These are phyloP conservation scores for Corinectria fuckeliana DNA, from an alignment of 2,329 filamentous ascomycete species.

Conservation along the genomic window DNA sequence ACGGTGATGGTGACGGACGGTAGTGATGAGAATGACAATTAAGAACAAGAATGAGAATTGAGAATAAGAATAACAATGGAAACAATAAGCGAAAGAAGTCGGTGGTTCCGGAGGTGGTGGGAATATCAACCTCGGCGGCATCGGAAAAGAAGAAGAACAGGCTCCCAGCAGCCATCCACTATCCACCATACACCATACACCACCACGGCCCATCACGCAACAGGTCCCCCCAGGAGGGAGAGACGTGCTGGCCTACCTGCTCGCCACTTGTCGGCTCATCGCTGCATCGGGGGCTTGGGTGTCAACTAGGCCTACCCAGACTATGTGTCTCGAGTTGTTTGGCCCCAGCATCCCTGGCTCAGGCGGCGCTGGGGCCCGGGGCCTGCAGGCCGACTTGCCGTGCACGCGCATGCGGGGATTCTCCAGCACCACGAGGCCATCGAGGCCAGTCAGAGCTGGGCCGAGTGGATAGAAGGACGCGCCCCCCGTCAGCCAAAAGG, in stretches of 20 bases:
- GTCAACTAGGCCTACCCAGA: slow-evolving; percentile 24
- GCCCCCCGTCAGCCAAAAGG: slow-evolving; percentile 24
- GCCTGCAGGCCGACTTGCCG: slow-evolving; percentile 37
- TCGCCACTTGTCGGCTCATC: slow-evolving; percentile 41
- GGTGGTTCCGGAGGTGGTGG: slow-evolving; percentile 10
- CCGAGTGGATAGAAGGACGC: slow-evolving; percentile 8
- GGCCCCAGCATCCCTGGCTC: slow-evolving; percentile 38
- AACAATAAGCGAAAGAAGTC: neutral
- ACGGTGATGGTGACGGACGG: neutral
- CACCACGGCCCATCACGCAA: slow-evolving; percentile 25
- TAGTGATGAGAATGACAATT: neutral
- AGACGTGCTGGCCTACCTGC: slow-evolving; percentile 17
- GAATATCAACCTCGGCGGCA: slow-evolving; percentile 23
- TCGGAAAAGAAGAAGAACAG: neutral
- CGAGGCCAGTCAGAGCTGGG: slow-evolving; percentile 31
- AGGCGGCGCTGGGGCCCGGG: slow-evolving; percentile 33
- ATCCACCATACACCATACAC: neutral
- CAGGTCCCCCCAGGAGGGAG: neutral
- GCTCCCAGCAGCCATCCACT: neutral
- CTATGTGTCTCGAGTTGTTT: slow-evolving; percentile 40
- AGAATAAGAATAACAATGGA: neutral
- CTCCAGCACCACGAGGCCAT: slow-evolving; percentile 17
- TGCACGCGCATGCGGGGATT: slow-evolving; percentile 34
- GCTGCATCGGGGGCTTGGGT: slow-evolving; percentile 37
- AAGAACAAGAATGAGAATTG: neutral